phyloP scores from a whole-genome alignment of 257 asterid species.

The Petunia axillaris region DNA sequence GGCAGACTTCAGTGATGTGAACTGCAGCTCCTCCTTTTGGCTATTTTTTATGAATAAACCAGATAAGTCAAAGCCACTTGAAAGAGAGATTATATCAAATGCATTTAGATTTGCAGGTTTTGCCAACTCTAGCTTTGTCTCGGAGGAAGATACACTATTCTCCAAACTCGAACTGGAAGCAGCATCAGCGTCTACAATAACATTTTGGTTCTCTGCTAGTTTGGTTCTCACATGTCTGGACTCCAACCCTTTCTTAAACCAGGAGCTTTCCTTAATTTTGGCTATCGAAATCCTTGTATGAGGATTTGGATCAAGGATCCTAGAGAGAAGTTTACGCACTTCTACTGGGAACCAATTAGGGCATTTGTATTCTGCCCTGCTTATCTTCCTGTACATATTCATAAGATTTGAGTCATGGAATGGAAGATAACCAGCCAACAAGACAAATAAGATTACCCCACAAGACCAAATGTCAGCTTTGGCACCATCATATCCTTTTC shows the following conservation, averaged over 20 bases:
- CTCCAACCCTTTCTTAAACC: conserved; percentile 65
- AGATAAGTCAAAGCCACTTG: conserved; percentile 73
- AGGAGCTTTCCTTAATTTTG: conserved; percentile 59
- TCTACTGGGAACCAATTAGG: conserved; percentile 71
- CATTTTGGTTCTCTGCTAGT: conserved; percentile 31
- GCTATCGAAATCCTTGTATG: conserved; percentile 54
- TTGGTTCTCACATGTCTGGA: conserved; percentile 15
- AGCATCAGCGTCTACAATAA: conserved; percentile 28
- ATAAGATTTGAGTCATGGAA: conserved; percentile 63
- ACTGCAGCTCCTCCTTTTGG: conserved; percentile 65
- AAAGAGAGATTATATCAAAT: conserved; percentile 76
- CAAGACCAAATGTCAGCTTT: conserved; percentile 86
- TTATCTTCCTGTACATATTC: conserved; percentile 69
- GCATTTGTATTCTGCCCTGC: conserved; percentile 53
- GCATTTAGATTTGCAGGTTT: conserved; percentile 60
- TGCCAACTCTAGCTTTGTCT: conserved; percentile 34
- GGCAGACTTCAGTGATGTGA: conserved; percentile 53
- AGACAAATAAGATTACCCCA: conserved; percentile 72
- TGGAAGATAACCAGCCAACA: conserved; percentile 74
- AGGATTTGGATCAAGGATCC: conserved; percentile 79
- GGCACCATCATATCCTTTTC: conserved; percentile 71
- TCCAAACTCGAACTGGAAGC: conserved; percentile 16
- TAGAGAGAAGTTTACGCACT: conserved; percentile 49
- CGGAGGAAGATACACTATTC: background rate
- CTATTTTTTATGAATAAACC: conserved; percentile 67